These are phyloP conservation scores for Ostreobium quekettii DNA, from an alignment of 139 green algal species.

Conservation along the genomic window DNA sequence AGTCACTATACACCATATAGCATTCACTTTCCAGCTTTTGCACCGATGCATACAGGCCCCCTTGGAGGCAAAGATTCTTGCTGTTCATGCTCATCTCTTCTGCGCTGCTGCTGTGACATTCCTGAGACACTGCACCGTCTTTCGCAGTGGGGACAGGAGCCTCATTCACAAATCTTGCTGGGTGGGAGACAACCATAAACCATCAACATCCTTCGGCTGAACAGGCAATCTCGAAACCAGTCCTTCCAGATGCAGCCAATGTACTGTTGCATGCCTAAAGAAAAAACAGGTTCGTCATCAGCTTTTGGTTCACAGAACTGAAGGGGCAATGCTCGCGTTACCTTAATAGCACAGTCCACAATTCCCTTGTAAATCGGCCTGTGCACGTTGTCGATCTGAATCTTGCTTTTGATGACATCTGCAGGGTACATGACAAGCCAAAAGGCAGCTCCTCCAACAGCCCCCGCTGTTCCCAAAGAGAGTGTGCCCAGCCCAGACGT, in stretches of 20 bases:
- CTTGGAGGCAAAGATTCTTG: too few species aligned
- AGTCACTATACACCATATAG: too few species aligned
- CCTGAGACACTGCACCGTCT: too few species aligned
- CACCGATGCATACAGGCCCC: too few species aligned
- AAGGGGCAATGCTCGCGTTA: slow-evolving; percentile 12
- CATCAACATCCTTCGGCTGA: background rate
- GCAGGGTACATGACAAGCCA: slow-evolving; percentile 60
- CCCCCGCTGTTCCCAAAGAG: slow-evolving; percentile 54
- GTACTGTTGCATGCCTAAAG: background rate
- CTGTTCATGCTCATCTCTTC: too few species aligned
- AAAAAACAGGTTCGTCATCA: background rate
- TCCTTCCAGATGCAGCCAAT: background rate
- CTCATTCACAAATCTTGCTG: background rate
- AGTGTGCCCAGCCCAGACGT: slow-evolving; percentile 32
- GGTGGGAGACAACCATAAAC: background rate
- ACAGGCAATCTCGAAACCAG: background rate
- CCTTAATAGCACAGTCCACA: slow-evolving; percentile 44
- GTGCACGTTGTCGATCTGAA: slow-evolving; percentile 46
- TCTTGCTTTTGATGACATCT: slow-evolving; percentile 58
- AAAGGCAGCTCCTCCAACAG: slow-evolving; percentile 54
- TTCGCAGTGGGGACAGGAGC: too few species aligned
- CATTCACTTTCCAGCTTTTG: too few species aligned
- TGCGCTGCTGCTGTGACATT: too few species aligned
- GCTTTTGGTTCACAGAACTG: background rate
- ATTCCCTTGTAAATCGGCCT: slow-evolving; percentile 39